Evolutionary conservation across 2,329 filamentous ascomycete species (phyloP), one percentile per base, ranked within the genome.

Genomic region (Colletotrichum filicis): DNA sequence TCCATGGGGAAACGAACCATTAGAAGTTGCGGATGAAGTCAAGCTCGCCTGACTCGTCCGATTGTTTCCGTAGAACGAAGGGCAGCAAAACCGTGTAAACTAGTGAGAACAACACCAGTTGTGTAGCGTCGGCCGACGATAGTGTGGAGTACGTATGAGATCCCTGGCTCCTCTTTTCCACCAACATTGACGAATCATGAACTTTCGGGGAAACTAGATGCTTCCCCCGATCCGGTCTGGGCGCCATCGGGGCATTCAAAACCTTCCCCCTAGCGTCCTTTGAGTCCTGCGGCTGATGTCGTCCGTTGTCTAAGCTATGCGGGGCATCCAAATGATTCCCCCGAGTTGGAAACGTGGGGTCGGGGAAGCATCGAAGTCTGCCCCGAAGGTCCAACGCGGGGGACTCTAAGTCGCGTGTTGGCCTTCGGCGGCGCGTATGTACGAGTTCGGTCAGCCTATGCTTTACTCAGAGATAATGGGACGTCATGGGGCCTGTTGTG

Each of bases 201-300:
- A 0, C 5, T 1, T 3, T 78, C 77, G 69, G 77, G 77, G 78
- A 56, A 79, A 64, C 76, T 77, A 78, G 76, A 75, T 35, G 1
- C 0, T 52, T 64, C 49, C 74, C 75, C 75, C 75, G 71, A 71
- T 1, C 16, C 4, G 11, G 22, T 11, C 12, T 49, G 35, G 32
- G 26, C 55, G 53, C 19, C n/a, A 11, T 75, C 70, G 74, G 74
- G 71, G 74, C 58, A 74, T 55, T 24, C 24, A 71, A 75, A 70
- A 61, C 7, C 71, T 68, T 75, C 32, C 66, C 74, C 74, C 74
- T 73, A 74, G 73, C 70, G 73, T 35, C 16, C 4, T 81, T 85
- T 57, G 37, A 8, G 79, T 8, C 11, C 24, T 16, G 19, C 55
- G 65, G 65, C 28, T 22, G 56, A 55, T 16, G 56, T 55, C 16